Evolutionary conservation across 768 basidiomycete genomes (phyloP).

Genomic region (Panus rudis): DNA sequence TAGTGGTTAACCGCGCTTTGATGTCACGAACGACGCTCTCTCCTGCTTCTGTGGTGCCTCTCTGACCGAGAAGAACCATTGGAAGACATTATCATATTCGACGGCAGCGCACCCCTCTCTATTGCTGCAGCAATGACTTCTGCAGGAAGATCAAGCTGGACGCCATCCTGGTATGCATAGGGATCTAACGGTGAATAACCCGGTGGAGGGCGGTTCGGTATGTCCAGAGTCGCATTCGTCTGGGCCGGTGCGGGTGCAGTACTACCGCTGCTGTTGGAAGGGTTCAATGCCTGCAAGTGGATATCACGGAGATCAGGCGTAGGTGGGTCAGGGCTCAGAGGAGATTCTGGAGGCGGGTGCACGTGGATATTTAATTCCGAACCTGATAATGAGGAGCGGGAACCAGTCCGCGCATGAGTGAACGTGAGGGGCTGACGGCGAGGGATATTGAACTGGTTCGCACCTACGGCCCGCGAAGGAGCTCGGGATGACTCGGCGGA

Average conservation of each 20-base stretch:
- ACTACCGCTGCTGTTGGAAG: constrained; percentile 9
- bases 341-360: constrained; percentile 76
- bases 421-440: constrained; percentile 43
- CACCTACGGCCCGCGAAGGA: constrained; percentile 58
- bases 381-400: constrained; percentile 37
- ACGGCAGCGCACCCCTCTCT: constrained; percentile 64
- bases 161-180: constrained; percentile 77
- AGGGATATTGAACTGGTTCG: constrained; percentile 75
- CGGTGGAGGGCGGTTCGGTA: constrained; percentile 44
- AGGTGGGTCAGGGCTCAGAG: constrained; percentile 70
- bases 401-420: constrained; percentile 25
- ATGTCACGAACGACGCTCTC: constrained; percentile 21
- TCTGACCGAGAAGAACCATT: constrained; percentile 17
- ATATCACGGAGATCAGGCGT: constrained; percentile 84
- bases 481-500: constrained; percentile 47
- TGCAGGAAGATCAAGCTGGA: constrained; percentile 89
- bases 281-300: constrained; percentile 60
- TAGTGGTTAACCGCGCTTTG: not conserved
- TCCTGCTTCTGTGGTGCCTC: constrained; percentile 47
- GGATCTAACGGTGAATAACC: constrained; percentile 87
- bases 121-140: constrained; percentile 88
- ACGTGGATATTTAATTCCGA: constrained; percentile 63
- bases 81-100: constrained; percentile 39
- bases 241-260: constrained; percentile 7
- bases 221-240: constrained; percentile 3